A percentile compares a stretch with the other conserved stretches of the same genome.
phyloP scores from a whole-genome alignment of 1,284 basidiomycete species.

The Mycosarcoma maydis region DNA sequence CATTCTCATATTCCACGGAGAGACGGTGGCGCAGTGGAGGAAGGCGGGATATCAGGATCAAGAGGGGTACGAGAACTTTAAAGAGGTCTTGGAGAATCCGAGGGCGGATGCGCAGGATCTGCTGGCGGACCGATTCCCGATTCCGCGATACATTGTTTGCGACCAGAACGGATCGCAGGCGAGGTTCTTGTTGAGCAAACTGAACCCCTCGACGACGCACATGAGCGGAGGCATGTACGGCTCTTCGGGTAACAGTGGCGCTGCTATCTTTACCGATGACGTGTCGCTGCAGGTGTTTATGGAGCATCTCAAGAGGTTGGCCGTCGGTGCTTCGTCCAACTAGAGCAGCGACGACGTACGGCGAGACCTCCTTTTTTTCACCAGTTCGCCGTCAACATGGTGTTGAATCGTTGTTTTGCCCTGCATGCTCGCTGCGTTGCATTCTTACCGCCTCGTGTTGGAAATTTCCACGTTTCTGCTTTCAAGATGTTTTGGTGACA shows the following conservation, averaged over 20 bases:
- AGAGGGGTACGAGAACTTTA: constrained; percentile 98
- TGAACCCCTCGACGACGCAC: constrained; percentile 98
- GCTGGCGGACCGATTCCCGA: constrained; percentile 92
- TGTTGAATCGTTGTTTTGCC: no score
- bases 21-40: constrained; percentile 95
- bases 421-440: no score
- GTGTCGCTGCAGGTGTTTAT: constrained; percentile 72
- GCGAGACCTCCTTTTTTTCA: neutral
- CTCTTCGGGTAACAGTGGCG: constrained; percentile 71
- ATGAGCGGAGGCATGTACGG: constrained; percentile 77
- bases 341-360: constrained; percentile 18
- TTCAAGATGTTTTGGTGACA: no score
- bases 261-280: constrained; percentile 98
- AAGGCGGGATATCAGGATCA: constrained; percentile 99
- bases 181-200: constrained; percentile 92
- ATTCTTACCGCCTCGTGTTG: no score
- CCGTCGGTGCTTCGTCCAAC: constrained; percentile 62
- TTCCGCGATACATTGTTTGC: constrained; percentile 96
- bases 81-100: constrained; percentile 88
- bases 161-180: constrained; percentile 98
- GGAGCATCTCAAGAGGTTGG: constrained; percentile 68
- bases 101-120: constrained; percentile 78
- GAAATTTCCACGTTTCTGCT: no score
- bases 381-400: neutral
- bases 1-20: constrained; percentile 99